phyloP scores from a whole-genome alignment of 306 rosid genomes.

The Vachellia collinsii region DNA sequence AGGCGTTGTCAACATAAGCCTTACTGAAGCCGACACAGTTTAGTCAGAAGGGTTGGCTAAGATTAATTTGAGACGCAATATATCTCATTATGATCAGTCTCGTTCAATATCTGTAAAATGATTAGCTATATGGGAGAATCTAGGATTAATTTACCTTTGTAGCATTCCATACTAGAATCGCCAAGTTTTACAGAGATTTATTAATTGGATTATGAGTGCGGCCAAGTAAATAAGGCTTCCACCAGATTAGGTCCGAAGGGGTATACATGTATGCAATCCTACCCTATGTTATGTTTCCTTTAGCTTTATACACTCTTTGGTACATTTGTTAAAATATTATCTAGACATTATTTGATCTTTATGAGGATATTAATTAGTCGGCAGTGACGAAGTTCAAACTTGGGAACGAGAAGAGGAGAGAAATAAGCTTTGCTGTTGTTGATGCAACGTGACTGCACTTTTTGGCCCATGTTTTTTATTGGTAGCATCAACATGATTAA shows the following conservation, averaged over 20 bases:
- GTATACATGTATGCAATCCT: too few relatives aligned
- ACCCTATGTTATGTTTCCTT: too few relatives aligned
- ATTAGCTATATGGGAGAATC: slow-evolving; percentile 1
- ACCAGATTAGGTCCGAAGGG: too few relatives aligned
- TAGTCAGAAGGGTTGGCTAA: neutral
- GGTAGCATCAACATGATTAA: neutral
- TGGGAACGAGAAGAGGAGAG: neutral
- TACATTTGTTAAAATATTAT: too few relatives aligned
- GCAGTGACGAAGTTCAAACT: neutral
- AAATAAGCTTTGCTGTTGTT: neutral
- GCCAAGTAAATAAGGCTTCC: too few relatives aligned
- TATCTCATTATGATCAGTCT: neutral
- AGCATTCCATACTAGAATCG: too few relatives aligned
- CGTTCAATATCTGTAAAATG: neutral
- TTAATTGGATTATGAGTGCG: too few relatives aligned
- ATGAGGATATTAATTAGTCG: neutral
- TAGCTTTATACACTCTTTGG: too few relatives aligned
- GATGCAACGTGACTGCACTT: neutral
- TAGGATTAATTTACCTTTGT: neutral
- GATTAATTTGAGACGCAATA: neutral
- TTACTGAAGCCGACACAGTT: neutral
- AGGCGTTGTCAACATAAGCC: neutral
- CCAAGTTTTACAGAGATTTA: too few relatives aligned
- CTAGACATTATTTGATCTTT: neutral
- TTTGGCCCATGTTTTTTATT: neutral